Evolutionary conservation across 1,139 yeast species (phyloP), one percentile per base, ranked within the genome.

Genomic region (Pichia norvegensis): DNA sequence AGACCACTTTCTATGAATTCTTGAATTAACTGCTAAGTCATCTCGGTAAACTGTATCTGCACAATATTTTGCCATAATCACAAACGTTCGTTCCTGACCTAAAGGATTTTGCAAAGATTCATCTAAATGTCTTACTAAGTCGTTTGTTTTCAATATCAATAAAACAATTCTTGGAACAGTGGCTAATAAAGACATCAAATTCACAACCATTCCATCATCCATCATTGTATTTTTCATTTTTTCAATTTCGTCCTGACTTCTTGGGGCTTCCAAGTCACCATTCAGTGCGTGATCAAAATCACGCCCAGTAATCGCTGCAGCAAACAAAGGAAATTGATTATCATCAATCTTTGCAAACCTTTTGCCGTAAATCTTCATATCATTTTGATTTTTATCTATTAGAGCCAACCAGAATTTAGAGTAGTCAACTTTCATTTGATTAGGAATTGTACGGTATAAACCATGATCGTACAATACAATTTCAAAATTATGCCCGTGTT

Each of bases 401-500:
- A 94, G 70, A 0, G 97, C 87, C 25, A 92, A 68, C 99, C 99
- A 92, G 61, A 92, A 86, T 54, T 81, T 86, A 1, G 97, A 85
- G 63, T 92, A 92, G 51, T 85, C 82, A 29, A 90, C 70, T 53
- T 95, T 79, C 74, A 85, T 76, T 46, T 78, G 74, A 4, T 84
- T 68, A 1, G 95, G 85, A 19, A 94, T 88, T 47, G 84, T 78
- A 51, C 99, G 73, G 63, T 92, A 92, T 29, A 94, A 71, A 0
- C 98, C 99, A 64, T 94, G 98, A 63, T 94, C 99, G 60, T 88
- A 94, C 29, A 94, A 70, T 11, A 94, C 71, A 47, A 94, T 85
- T 63, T 94, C 98, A 61, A 92, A 94, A 62, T 92, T 90, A 62
- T 81, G 86, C 2, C 79, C 77, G 43, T 70, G 50, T 37, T 45